Percentiles rank a stretch among this genome's conserved stretches.
Conservation (phyloP, 805 yeast genomes). For the Metschnikowia henanensis region DNA sequence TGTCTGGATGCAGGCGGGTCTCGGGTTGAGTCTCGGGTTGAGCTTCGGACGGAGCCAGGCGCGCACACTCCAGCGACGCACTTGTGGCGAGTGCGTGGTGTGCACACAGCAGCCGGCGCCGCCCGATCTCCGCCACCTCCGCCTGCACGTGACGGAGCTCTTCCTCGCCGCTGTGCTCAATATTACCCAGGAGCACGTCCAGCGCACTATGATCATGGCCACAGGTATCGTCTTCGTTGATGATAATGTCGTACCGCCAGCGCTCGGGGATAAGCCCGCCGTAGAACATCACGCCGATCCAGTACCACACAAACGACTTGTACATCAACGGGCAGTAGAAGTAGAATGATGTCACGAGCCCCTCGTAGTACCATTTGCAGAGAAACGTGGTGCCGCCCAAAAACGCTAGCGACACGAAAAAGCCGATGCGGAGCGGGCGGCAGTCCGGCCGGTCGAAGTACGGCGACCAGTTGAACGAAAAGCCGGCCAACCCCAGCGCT, state of each 20-base stretch:
- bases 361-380: conserved; percentile 54
- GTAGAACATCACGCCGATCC: conserved; percentile 82
- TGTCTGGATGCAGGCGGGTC: not conserved
- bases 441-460: conserved; percentile 86
- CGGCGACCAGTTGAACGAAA: conserved; percentile 88
- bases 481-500: conserved; percentile 69
- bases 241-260: conserved; percentile 68
- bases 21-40: not conserved
- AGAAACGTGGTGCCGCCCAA: conserved; percentile 70
- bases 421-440: conserved; percentile 73
- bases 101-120: conserved; percentile 13
- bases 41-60: not conserved
- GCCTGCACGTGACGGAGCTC: conserved; percentile 34
- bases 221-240: conserved; percentile 42
- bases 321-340: conserved; percentile 67
- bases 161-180: conserved; percentile 39
- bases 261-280: conserved; percentile 89
- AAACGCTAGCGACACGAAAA: conserved; percentile 75
- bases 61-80: not conserved
- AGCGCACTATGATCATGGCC: conserved; percentile 22
- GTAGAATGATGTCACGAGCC: conserved; percentile 49
- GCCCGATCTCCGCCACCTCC: conserved; percentile 23
- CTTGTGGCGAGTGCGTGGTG: not conserved
- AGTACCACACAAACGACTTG: conserved; percentile 72
- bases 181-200: conserved; percentile 34